Conservation (phyloP, 352 stramenopile genomes). For the Pythium rhizo-oryzae region DNA sequence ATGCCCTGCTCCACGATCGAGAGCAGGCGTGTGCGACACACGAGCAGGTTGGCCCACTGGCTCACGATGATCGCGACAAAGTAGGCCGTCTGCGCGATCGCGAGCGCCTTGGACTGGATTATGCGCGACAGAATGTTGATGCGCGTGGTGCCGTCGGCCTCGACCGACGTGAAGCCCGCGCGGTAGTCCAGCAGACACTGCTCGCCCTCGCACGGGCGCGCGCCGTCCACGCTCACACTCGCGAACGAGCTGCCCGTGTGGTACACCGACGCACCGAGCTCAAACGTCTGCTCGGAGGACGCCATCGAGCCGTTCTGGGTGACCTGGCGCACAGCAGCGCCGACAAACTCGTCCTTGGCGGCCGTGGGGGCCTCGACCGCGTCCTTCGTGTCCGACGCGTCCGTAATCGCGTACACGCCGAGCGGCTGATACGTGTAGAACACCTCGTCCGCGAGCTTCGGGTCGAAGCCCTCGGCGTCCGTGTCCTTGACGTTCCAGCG, state of each 20-base stretch:
- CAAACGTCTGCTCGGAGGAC: constrained; percentile 29
- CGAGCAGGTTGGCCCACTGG: constrained; percentile 85
- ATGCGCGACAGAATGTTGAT: constrained; percentile 83
- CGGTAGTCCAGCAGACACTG: constrained; percentile 48
- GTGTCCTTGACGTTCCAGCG: constrained; percentile 48
- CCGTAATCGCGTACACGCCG: constrained; percentile 74
- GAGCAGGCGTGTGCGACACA: constrained; percentile 88
- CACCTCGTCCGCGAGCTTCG: constrained; percentile 53
- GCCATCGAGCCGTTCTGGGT: constrained; percentile 26
- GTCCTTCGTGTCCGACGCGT: constrained; percentile 30
- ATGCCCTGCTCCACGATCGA: constrained; percentile 87
- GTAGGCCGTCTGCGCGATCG: constrained; percentile 79
- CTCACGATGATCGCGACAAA: constrained; percentile 80
- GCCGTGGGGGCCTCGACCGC: constrained; percentile 26
- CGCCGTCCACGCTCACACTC: constrained; percentile 23
- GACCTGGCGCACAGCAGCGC: constrained; percentile 21
- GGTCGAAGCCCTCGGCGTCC: constrained; percentile 48
- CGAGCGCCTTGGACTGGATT: constrained; percentile 68
- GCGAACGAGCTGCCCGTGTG: constrained; percentile 18
- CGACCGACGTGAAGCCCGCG: constrained; percentile 42
- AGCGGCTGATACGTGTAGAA: constrained; percentile 74
- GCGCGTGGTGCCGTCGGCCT: constrained; percentile 23
- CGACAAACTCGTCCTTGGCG: constrained; percentile 33
- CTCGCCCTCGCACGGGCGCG: constrained; percentile 32
- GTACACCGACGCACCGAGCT: constrained; percentile 28